Evolutionary conservation across 768 basidiomycete species (phyloP), one percentile per base, ranked within the genome.

Genomic region (Kwoniella bestiolae): DNA sequence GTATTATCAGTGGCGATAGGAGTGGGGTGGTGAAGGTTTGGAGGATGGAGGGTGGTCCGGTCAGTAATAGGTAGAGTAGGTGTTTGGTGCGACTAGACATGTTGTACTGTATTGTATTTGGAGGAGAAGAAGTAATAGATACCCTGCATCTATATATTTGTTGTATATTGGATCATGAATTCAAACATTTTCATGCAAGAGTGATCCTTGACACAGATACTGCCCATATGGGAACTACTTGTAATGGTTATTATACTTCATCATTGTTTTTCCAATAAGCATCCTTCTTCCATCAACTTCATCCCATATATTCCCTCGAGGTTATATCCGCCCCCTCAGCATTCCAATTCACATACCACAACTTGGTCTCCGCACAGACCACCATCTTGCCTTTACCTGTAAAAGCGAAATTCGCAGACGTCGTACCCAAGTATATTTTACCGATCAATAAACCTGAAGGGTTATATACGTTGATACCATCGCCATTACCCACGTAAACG

Each of bases 1-100:
- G 92, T 1, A 86, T 96, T 50, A 86, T 97, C n/a, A 93, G 90
- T 68, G 95, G 91, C 1, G 95, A 98, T 79, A 85, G 92, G 51
- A 85, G 89, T 23, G 96, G 96, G 3, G 88, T 89, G 21, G 85
- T 98, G 69, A 97, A 96, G 79, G 90, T 96, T 0, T 98, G 82
- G 77, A 70, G 82, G 45, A 66, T 83, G 29, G 81, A 82, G 28
- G 56, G 56, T 44, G 63, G 52, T 18, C 29, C 52, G 11, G 52
- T 26, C 8, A 12, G 28, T 9, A 34, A 32, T 35, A 55, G 52
- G 31, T 55, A 34, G 18, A n/a, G 18, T 14, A 55, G n/a, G n/a
- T n/a, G n/a, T n/a, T n/a, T n/a, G n/a, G n/a, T n/a, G n/a, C n/a
- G n/a, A n/a, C n/a, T n/a, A n/a, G n/a, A n/a, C n/a, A n/a, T n/a